Conservation (phyloP, 2,329 filamentous ascomycete genomes). For the Colletotrichum sp. region DNA sequence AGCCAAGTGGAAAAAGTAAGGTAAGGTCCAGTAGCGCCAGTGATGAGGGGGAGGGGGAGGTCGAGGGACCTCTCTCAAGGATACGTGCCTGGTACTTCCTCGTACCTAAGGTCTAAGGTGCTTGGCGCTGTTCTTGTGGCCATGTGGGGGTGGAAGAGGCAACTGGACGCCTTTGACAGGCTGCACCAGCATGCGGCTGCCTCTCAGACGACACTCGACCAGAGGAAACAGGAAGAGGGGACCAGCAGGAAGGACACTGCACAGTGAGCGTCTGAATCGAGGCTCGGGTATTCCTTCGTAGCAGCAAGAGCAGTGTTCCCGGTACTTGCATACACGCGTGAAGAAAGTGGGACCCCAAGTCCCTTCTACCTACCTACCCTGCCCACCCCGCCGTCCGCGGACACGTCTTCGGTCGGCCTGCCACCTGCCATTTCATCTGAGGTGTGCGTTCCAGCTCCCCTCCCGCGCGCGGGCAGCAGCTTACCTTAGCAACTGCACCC, state of each 20-base stretch:
- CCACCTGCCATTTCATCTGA: constrained; percentile 20
- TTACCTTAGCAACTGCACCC: background rate
- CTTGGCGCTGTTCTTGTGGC: background rate
- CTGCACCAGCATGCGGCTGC: background rate
- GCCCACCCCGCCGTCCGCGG: background rate
- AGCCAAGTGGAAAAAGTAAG: constrained; percentile 17
- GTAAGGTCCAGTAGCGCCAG: background rate
- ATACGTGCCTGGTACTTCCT: background rate
- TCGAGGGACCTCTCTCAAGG: background rate
- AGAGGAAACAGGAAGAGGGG: background rate
- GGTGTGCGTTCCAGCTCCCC: constrained; percentile 4
- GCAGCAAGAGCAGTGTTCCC: background rate
- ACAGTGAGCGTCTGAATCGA: background rate
- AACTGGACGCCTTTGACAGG: constrained; percentile 11
- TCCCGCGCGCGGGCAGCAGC: background rate
- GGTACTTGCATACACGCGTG: background rate
- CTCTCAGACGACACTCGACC: background rate
- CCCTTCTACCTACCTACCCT: background rate
- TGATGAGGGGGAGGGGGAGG: background rate
- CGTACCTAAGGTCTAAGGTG: background rate
- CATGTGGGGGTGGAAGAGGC: constrained; percentile 9
- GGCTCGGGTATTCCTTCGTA: background rate
- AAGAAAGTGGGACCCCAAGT: background rate
- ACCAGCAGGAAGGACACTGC: background rate
- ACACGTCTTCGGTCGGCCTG: constrained; percentile 3